These are phyloP conservation scores for Leptographium galeiforme DNA, from an alignment of 2,329 filamentous ascomycete genomes.

Conservation along the genomic window DNA sequence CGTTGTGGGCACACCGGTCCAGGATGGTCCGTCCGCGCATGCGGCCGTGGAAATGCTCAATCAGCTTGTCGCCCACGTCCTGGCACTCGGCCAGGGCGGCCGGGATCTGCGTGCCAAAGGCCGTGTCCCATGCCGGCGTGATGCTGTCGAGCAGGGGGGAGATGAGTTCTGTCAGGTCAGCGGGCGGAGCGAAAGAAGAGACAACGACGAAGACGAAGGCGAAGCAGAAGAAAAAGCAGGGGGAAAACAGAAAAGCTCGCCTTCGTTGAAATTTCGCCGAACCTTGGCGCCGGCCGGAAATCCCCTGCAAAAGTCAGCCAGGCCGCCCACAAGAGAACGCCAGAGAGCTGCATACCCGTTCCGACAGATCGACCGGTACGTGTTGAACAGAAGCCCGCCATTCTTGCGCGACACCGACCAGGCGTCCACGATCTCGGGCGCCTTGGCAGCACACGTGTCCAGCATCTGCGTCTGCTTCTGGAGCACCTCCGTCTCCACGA, in stretches of 20 bases:
- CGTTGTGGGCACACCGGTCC: conserved; percentile 10
- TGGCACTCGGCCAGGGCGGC: conserved; percentile 11
- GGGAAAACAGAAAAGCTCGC: not conserved
- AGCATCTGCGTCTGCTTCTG: not conserved
- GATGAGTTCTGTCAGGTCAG: not conserved
- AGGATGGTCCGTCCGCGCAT: conserved; percentile 12
- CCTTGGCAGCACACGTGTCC: not conserved
- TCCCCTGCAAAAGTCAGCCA: not conserved
- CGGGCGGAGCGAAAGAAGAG: not conserved
- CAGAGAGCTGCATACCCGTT: not conserved
- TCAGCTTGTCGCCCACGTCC: conserved; percentile 4
- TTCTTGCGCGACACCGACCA: not conserved
- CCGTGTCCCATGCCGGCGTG: conserved; percentile 16
- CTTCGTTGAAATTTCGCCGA: conserved; percentile 2
- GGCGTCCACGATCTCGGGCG: not conserved
- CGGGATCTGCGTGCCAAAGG: conserved; percentile 15
- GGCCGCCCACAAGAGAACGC: not conserved
- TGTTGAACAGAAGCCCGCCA: conserved; percentile 2
- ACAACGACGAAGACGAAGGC: not conserved
- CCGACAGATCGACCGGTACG: conserved; percentile 3
- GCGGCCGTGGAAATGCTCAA: conserved; percentile 14
- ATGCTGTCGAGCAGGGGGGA: not conserved
- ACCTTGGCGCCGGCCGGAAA: not conserved
- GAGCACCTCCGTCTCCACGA: conserved; percentile 2
- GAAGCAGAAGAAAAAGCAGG: too few species aligned